phyloP scores from a whole-genome alignment of 2,329 filamentous ascomycete species.

The Colletotrichum truncatum region DNA sequence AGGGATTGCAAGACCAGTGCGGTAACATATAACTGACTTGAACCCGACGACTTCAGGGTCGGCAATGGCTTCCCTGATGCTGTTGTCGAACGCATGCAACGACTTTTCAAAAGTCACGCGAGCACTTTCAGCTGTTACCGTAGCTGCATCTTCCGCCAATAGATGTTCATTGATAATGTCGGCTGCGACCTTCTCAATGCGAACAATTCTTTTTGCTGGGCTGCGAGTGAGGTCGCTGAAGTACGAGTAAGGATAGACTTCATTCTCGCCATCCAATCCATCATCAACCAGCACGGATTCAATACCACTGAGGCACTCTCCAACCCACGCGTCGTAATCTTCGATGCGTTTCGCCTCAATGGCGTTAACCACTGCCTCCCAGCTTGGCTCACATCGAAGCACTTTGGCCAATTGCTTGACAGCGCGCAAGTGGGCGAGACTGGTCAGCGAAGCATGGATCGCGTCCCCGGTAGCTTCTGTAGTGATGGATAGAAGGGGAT shows the following conservation, averaged over 20 bases:
- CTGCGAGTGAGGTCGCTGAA: slow-evolving; percentile 73
- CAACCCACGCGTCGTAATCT: slow-evolving; percentile 66
- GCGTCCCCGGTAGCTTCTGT: slow-evolving; percentile 79
- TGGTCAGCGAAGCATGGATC: slow-evolving; percentile 67
- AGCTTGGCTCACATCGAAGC: slow-evolving; percentile 71
- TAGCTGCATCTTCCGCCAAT: slow-evolving; percentile 38
- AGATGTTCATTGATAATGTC: slow-evolving; percentile 62
- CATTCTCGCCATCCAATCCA: slow-evolving; percentile 62
- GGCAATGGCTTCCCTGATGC: slow-evolving; percentile 65
- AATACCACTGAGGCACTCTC: slow-evolving; percentile 74
- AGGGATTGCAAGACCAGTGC: slow-evolving; percentile 74
- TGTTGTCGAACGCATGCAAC: slow-evolving; percentile 47
- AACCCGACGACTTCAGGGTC: slow-evolving; percentile 80
- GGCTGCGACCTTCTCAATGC: slow-evolving; percentile 78
- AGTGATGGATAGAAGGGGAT: slow-evolving; percentile 67
- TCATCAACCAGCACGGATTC: slow-evolving; percentile 83
- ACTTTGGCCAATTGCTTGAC: slow-evolving; percentile 73
- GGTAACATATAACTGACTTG: slow-evolving; percentile 86
- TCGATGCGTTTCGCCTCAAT: slow-evolving; percentile 50
- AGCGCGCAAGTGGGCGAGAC: slow-evolving; percentile 76
- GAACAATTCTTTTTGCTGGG: slow-evolving; percentile 76
- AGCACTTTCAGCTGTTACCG: slow-evolving; percentile 30
- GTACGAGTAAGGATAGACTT: slow-evolving; percentile 68
- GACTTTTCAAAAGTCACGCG: slow-evolving; percentile 43
- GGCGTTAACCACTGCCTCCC: slow-evolving; percentile 60